A percentile compares a stretch with the other conserved stretches of the same genome.
These are phyloP conservation scores for Curvularia lunata DNA, from an alignment of 2,329 filamentous ascomycete genomes.

Conservation along the genomic window DNA sequence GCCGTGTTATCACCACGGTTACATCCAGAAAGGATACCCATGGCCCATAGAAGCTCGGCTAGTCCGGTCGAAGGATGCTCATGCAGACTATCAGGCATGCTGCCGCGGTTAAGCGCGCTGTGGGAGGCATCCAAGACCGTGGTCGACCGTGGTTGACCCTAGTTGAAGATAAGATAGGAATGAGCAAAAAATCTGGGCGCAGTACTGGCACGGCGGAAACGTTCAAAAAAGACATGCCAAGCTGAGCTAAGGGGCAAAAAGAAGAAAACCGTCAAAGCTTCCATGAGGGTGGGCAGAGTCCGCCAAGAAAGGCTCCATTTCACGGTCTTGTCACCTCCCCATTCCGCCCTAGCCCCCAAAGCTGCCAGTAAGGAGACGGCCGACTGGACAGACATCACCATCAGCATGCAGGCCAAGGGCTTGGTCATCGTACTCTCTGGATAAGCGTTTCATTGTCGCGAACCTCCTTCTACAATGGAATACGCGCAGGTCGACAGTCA, in stretches of 20 bases:
- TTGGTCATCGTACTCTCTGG: slow-evolving; percentile 20
- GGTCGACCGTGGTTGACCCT: slow-evolving; percentile 27
- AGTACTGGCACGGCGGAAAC: slow-evolving; percentile 19
- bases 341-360: slow-evolving; percentile 9
- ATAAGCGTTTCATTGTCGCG: slow-evolving; percentile 23
- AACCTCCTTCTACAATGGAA: slow-evolving; percentile 19
- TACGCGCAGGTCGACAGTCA: slow-evolving; percentile 10
- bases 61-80: slow-evolving; percentile 21
- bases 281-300: slow-evolving; percentile 4
- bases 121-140: slow-evolving; percentile 27
- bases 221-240: slow-evolving; percentile 33
- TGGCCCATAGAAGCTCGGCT: slow-evolving; percentile 21
- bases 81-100: slow-evolving; percentile 11
- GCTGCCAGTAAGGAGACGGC: background rate
- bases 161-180: slow-evolving; percentile 30
- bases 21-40: slow-evolving; percentile 11
- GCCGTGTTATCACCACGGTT: slow-evolving; percentile 23
- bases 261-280: slow-evolving; percentile 29
- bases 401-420: slow-evolving; percentile 25
- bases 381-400: slow-evolving; percentile 2
- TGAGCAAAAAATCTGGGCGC: slow-evolving; percentile 24
- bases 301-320: slow-evolving; percentile 9
- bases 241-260: slow-evolving; percentile 27
- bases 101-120: slow-evolving; percentile 31
- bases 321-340: slow-evolving; percentile 15